Conservation (phyloP, 2,329 filamentous ascomycete genomes). For the Neodidymelliopsis sp. region DNA sequence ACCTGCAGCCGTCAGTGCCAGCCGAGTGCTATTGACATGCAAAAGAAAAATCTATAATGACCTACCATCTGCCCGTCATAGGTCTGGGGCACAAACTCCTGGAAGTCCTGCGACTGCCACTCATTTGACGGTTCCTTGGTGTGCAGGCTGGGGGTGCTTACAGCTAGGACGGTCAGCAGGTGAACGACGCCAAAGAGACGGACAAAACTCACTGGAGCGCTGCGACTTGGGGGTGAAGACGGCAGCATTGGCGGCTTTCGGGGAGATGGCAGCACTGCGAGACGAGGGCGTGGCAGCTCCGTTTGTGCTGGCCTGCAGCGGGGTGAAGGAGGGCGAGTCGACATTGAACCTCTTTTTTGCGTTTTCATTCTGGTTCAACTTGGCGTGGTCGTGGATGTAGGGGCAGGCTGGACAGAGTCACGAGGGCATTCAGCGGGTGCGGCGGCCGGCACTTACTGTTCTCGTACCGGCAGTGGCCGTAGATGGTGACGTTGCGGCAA, state of each 20-base stretch:
- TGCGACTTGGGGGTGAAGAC: slow-evolving; percentile 77
- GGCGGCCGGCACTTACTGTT: slow-evolving; percentile 63
- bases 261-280: slow-evolving; percentile 82
- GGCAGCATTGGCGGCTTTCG: slow-evolving; percentile 87
- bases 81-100: slow-evolving; percentile 63
- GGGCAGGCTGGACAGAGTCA: slow-evolving; percentile 63
- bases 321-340: slow-evolving; percentile 95
- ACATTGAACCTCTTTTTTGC: slow-evolving; percentile 85
- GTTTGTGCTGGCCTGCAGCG: slow-evolving; percentile 61
- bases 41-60: slow-evolving; percentile 2
- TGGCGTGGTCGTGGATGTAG: slow-evolving; percentile 85
- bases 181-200: background rate
- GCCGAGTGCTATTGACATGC: background rate
- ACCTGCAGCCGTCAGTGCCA: slow-evolving; percentile 29
- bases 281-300: slow-evolving; percentile 54
- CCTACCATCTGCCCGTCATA: slow-evolving; percentile 62
- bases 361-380: slow-evolving; percentile 62
- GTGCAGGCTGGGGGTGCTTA: slow-evolving; percentile 54
- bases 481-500: slow-evolving; percentile 92
- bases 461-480: slow-evolving; percentile 91
- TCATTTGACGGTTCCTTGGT: slow-evolving; percentile 57
- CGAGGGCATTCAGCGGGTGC: slow-evolving; percentile 15
- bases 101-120: slow-evolving; percentile 58
- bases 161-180: slow-evolving; percentile 41
- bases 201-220: slow-evolving; percentile 48